Evolutionary conservation across 371 early-diverging fungal genomes (phyloP).

Genomic region (Lichtheimia hyalospora): DNA sequence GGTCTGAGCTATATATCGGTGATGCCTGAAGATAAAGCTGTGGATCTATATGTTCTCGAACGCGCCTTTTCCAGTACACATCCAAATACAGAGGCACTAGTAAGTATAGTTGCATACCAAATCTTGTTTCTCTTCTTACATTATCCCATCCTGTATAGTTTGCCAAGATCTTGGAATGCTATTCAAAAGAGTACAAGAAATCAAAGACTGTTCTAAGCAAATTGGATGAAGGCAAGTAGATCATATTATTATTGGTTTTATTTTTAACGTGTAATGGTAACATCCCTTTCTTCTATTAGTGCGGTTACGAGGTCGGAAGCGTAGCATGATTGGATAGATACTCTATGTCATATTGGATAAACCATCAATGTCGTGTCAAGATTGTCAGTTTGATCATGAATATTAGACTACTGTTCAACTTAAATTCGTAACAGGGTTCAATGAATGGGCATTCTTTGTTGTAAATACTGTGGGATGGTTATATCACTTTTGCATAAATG

Average conservation of each 20-base stretch:
- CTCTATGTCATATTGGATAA: too few species aligned
- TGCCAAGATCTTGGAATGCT: constrained; percentile 67
- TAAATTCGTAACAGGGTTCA: too few species aligned
- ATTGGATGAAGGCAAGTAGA: constrained; percentile 79
- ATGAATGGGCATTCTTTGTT: too few species aligned
- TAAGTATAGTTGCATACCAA: constrained; percentile 22
- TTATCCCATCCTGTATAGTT: constrained; percentile 53
- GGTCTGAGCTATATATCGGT: constrained; percentile 89
- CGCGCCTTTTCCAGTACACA: constrained; percentile 92
- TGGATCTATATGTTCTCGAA: constrained; percentile 99
- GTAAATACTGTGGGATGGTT: too few species aligned
- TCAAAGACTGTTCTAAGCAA: constrained; percentile 64
- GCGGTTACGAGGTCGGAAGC: constrained; percentile 87
- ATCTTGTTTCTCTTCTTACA: not conserved
- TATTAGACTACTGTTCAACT: too few species aligned
- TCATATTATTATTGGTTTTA: not conserved
- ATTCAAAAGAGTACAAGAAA: constrained; percentile 53
- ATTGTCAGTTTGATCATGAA: not conserved
- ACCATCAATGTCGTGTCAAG: not conserved
- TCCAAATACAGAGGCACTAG: constrained; percentile 74
- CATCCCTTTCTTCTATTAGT: constrained; percentile 47
- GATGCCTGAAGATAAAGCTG: constrained; percentile 98
- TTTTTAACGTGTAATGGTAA: not conserved
- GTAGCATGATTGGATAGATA: constrained; percentile 79
- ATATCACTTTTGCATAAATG: too few species aligned